Conservation (phyloP, 1,284 basidiomycete species). For the Pascua guehoae region DNA sequence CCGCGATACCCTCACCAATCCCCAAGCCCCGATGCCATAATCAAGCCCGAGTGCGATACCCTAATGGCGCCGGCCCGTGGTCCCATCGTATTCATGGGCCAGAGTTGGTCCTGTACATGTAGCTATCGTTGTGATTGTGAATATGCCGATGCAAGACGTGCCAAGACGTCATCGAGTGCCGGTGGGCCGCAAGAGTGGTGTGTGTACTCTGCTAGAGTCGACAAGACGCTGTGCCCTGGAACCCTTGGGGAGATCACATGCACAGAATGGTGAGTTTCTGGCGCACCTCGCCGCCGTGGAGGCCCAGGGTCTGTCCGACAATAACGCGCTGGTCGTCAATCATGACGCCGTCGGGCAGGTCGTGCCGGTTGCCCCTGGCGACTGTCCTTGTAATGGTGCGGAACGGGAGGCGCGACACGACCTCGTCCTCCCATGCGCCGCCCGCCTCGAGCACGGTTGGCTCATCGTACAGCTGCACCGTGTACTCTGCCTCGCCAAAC, state of each 20-base stretch:
- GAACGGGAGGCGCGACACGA: constrained; percentile 30
- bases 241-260: constrained; percentile 18
- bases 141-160: no score
- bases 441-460: constrained; percentile 20
- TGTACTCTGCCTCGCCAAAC: constrained; percentile 3
- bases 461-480: not conserved
- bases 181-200: no score
- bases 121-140: no score
- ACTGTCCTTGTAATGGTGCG: constrained; percentile 22
- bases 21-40: no score
- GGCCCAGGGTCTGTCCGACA: constrained; percentile 10
- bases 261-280: constrained; percentile 40
- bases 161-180: no score
- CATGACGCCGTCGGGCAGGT: constrained; percentile 39
- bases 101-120: no score
- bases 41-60: no score
- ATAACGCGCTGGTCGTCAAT: constrained; percentile 45
- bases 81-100: no score
- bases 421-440: constrained; percentile 29
- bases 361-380: constrained; percentile 1
- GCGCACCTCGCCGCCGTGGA: not conserved
- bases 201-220: no score
- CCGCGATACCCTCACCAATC: no score
- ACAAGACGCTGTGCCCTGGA: not conserved
- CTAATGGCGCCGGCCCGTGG: no score